Conservation (phyloP, 2,329 filamentous ascomycete species). For the Capronia epimyces region DNA sequence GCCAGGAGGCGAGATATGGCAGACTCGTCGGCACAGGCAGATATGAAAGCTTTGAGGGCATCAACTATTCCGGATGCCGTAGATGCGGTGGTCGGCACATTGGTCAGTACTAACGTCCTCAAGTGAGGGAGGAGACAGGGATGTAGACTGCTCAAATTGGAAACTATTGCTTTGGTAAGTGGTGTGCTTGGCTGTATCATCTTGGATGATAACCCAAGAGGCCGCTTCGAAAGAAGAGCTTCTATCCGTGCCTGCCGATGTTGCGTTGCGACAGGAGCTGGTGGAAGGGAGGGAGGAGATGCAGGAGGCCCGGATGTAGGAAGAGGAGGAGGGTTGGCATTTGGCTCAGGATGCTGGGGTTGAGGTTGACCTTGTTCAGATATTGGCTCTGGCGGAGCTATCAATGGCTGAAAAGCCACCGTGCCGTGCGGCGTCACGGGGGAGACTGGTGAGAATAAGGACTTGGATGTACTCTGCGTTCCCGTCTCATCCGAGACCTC, state of each 20-base stretch:
- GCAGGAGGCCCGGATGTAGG: background rate
- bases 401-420: constrained; percentile 16
- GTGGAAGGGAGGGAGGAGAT: background rate
- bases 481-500: constrained; percentile 24
- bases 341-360: background rate
- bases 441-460: constrained; percentile 21
- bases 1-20: constrained; percentile 50
- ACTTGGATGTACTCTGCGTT: constrained; percentile 23
- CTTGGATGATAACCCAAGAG: constrained; percentile 25
- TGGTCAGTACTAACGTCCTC: constrained; percentile 52
- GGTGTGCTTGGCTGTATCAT: constrained; percentile 1
- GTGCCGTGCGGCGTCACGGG: constrained; percentile 10
- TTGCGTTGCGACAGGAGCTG: constrained; percentile 6
- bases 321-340: background rate
- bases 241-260: constrained; percentile 34
- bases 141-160: constrained; percentile 42
- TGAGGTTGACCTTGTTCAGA: background rate
- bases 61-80: constrained; percentile 40
- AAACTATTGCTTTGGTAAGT: constrained; percentile 30
- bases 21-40: constrained; percentile 52
- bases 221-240: constrained; percentile 37
- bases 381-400: constrained; percentile 1
- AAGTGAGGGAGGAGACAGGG: constrained; percentile 52
- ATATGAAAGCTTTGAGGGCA: constrained; percentile 51
- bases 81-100: constrained; percentile 46